Base-by-base conservation (phyloP, 75 land plant species). In the Selaginella moellendorffii region DNA sequence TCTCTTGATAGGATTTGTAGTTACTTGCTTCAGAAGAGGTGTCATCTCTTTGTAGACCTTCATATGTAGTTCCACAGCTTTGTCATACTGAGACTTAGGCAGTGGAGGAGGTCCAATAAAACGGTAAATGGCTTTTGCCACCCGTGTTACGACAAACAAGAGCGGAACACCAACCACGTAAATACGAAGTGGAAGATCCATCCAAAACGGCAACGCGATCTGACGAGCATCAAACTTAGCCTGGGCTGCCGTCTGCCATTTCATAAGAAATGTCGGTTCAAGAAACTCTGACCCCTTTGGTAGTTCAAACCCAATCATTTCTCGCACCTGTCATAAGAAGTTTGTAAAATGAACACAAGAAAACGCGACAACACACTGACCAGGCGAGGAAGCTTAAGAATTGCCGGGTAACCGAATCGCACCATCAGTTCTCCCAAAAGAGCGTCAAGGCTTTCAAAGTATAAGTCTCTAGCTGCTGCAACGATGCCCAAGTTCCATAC, bases 391-490 rank as follows among this genome's bases (percentile, higher is more conserved):
- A 65, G 54, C 25, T 52, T 65, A 1, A 36, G 53, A 58, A 88
- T 31, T 0, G 72, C 0, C 51, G 86, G 85, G 69, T 85, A 85
- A n/a, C 76, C 69, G 72, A 83, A 65, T 54, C 68, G 58, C 56
- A 77, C 65, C 89, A 85, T 79, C 21, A 81, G 24, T 31, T 85
- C 89, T 67, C 81, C 89, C 46, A 66, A 64, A 1, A 69, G 64
- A 56, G 66, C 73, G 59, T 29, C 76, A 24, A 85, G 53, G 46
- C 72, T 79, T 2, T 64, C 30, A 28, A 74, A 62, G 67, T 54
- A 54, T 73, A 76, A 72, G 0, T 59, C 29, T 53, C 76, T 71
- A 0, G 27, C 54, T 30, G 42, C 12, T 56, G 68, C 58, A 26
- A 85, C 69, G 62, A 64, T 0, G 26, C 10, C 46, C 1, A 54